These are phyloP conservation scores for Beauveria scarabaeidicola DNA, from an alignment of 2,329 filamentous ascomycete genomes.

Conservation along the genomic window DNA sequence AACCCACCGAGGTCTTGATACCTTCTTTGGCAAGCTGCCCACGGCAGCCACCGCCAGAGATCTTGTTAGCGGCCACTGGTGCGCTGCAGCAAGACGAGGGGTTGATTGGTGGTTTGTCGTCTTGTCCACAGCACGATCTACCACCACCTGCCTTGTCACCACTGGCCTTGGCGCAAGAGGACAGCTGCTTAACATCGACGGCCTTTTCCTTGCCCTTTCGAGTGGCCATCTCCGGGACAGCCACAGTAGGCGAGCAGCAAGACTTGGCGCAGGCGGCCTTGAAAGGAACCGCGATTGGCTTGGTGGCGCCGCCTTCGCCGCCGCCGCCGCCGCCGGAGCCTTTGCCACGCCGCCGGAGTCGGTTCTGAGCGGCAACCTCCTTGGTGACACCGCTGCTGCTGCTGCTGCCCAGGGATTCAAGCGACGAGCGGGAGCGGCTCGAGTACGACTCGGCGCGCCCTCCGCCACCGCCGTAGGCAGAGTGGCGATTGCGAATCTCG, in stretches of 20 bases:
- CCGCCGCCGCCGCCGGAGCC: slow-evolving; percentile 10
- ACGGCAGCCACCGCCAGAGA: not conserved
- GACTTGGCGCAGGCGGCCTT: not conserved
- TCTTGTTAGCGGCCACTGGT: not conserved
- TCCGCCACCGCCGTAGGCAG: slow-evolving; percentile 19
- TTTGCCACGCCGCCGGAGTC: slow-evolving; percentile 12
- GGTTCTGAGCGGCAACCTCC: slow-evolving; percentile 11
- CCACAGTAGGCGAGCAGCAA: not conserved
- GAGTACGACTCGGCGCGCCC: slow-evolving; percentile 5
- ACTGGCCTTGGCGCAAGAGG: not conserved
- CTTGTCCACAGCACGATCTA: not conserved
- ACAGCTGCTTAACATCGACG: not conserved
- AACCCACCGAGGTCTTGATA: not conserved
- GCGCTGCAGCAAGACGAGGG: not conserved
- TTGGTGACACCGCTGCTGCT: not conserved
- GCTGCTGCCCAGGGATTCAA: not conserved
- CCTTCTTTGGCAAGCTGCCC: not conserved
- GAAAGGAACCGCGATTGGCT: not conserved
- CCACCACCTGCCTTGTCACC: not conserved
- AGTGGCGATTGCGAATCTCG: slow-evolving; percentile 10
- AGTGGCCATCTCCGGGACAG: not conserved
- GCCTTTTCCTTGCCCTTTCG: not conserved
- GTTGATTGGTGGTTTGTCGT: not conserved
- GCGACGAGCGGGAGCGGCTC: not conserved
- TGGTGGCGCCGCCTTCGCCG: not conserved